Evolutionary conservation across 257 asterid species (phyloP), one percentile per base, ranked within the genome.

Genomic region (Salvia hispanica): DNA sequence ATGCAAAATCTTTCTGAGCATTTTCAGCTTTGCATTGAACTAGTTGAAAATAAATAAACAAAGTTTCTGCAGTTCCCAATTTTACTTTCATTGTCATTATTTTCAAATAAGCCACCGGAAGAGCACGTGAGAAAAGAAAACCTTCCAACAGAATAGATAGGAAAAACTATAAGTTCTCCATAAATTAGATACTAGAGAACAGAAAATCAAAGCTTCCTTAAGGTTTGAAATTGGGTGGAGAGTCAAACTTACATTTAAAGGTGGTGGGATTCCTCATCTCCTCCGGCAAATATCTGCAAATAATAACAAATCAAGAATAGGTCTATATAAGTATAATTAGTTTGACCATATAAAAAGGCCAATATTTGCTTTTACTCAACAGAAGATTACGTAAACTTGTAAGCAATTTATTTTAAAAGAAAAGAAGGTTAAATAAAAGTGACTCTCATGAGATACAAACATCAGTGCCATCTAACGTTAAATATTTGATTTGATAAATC

Each of bases 231-330:
- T 40, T 6, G 13, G 57, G 33, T 61, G 47, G 54, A 62, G 52
- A 15, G 61, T 64, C 5, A 57, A 64, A 81, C 96, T 83, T 71
- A 88, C 97, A 91, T 71, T 86, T 88, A 76, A 88, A 86, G 62
- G 96, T 82, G 60, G 87, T 77, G 13, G 97, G 96, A 71, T 91
- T 85, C 79, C 98, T 84, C 96, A 92, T 87, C 81, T 92, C 96
- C 86, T 87, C 95, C 1, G 96, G 98, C 76, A 92, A 81, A 78
- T 89, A 85, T 63, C 96, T 92, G 88, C 66, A 81, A 62, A 69
- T 45, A 13, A 78, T 50, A 72, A 62, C 51, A 65, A 66, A 62
- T 25, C 46, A 50, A 72, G 44, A 66, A 46, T 44, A 9, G 10
- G 47, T 53, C 47, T 39, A 25, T 18, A 55, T 48, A 63, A 18